Evolutionary conservation across 345 rosid genomes (phyloP), one percentile per base, ranked within the genome.

Genomic region (Populus euphratica): DNA sequence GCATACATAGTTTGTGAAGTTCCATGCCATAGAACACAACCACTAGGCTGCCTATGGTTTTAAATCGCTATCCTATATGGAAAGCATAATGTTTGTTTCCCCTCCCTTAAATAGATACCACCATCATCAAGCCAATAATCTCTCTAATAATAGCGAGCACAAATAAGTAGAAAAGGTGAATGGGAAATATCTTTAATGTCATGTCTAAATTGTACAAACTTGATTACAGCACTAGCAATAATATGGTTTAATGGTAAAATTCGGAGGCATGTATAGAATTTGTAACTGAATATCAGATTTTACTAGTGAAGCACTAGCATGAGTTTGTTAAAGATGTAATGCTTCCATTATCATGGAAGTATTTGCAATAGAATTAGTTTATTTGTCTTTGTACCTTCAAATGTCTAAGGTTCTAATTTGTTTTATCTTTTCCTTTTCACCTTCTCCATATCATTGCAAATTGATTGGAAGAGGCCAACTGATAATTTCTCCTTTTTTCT

Each of bases 401-500:
- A 13, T 59, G 64, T 25, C 1, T 23, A 4, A 10, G 12, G 29
- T 59, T 25, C 64, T 59, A 4, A 10, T 23, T 3, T 59, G 64
- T 9, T 59, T 41, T n/a, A 59, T 59, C 29, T 23, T 59, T 59
- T 59, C 64, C 10, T n/a, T 23, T 3, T 59, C 29, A 59, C 64
- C 5, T 59, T 59, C 29, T 59, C 64, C 64, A 59, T 23, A 27
- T n/a, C 64, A 9, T 11, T 59, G 64, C 29, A 35, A n/a, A 64
- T 47, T 50, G 20, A 29, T 65, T 73, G 61, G 68, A 52, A 72
- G 68, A 33, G 31, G 9, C 62, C 59, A 23, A 31, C 78, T 81
- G 36, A 73, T 72, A 12, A 12, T 56, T 29, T 69, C 82, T 76
- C 39, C 38, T 73, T 64, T 44, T 76, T 52, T 25, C 54, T 36